Percentiles rank a stretch among this genome's conserved stretches.
These are phyloP conservation scores for Cryphonectria nitschkei DNA, from an alignment of 2,329 filamentous ascomycete species.

Conservation along the genomic window DNA sequence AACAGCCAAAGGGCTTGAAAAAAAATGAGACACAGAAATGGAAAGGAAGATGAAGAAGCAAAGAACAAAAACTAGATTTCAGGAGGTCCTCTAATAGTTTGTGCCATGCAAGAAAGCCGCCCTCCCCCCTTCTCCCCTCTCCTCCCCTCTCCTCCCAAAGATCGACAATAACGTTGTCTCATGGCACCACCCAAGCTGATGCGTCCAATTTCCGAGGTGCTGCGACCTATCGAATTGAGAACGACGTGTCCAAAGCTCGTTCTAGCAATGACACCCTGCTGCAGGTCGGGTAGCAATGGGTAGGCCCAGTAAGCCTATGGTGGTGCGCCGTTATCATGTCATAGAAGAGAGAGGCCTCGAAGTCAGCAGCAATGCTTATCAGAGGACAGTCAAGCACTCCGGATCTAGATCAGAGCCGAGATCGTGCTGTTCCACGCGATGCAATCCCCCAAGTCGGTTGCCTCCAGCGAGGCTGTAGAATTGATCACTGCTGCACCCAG, in stretches of 20 bases:
- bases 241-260: too few relatives aligned
- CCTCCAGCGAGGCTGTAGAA: slow-evolving; percentile 38
- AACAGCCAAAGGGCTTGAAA: not conserved
- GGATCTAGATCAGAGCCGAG: slow-evolving; percentile 30
- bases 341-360: not conserved
- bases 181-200: not conserved
- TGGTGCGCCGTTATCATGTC: not conserved
- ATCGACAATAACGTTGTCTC: not conserved
- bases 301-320: not conserved
- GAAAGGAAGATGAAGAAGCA: not conserved
- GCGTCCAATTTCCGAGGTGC: not conserved
- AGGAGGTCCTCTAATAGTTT: not conserved
- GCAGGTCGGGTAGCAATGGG: not conserved
- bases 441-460: slow-evolving; percentile 37
- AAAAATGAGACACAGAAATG: not conserved
- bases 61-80: not conserved
- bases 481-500: slow-evolving; percentile 42
- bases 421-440: slow-evolving; percentile 36
- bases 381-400: not conserved
- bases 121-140: too few relatives aligned
- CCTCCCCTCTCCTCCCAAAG: not conserved
- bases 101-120: not conserved
- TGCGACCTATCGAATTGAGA: not conserved
- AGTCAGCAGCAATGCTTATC: not conserved
- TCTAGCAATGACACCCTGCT: not conserved